A percentile compares a stretch with the other conserved stretches of the same genome.
phyloP scores from a whole-genome alignment of 2,329 filamentous ascomycete species.

The Madurella fahalii region DNA sequence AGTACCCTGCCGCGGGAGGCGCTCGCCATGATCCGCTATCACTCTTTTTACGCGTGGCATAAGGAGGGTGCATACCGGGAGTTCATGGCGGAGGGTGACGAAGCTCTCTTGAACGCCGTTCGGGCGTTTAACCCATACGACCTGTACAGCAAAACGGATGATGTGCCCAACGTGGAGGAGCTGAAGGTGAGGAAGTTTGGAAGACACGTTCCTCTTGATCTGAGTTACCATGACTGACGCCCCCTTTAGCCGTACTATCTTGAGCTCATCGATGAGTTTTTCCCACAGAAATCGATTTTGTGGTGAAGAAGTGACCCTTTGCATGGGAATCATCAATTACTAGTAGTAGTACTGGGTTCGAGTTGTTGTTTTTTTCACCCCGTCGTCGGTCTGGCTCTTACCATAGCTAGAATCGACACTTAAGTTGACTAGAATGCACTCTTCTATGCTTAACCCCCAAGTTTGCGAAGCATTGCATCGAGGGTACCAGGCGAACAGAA shows the following conservation, averaged over 20 bases:
- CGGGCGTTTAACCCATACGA: slow-evolving; percentile 89
- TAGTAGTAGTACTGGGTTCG: background rate
- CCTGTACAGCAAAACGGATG: slow-evolving; percentile 87
- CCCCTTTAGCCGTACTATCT: slow-evolving; percentile 62
- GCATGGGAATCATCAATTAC: background rate
- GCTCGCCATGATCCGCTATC: slow-evolving; percentile 88
- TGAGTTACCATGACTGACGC: background rate
- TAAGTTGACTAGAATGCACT: too few relatives aligned
- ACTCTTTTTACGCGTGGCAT: slow-evolving; percentile 93
- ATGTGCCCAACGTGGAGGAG: slow-evolving; percentile 68
- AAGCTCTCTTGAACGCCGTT: slow-evolving; percentile 75
- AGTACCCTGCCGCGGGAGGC: slow-evolving; percentile 73
- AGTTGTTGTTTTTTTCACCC: background rate
- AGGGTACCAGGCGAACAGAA: too few relatives aligned
- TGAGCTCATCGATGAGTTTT: slow-evolving; percentile 71
- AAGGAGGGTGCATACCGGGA: slow-evolving; percentile 72
- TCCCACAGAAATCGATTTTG: slow-evolving; percentile 62
- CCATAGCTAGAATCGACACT: too few relatives aligned
- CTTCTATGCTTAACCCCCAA: too few relatives aligned
- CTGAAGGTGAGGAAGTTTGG: slow-evolving; percentile 56
- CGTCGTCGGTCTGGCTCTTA: too few relatives aligned
- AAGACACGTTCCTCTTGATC: slow-evolving; percentile 5
- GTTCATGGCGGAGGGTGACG: slow-evolving; percentile 80
- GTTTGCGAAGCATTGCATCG: too few relatives aligned
- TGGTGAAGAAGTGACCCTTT: slow-evolving; percentile 47